Conservation (phyloP, 805 yeast species). For the Lipomyces spencermartinsiae region DNA sequence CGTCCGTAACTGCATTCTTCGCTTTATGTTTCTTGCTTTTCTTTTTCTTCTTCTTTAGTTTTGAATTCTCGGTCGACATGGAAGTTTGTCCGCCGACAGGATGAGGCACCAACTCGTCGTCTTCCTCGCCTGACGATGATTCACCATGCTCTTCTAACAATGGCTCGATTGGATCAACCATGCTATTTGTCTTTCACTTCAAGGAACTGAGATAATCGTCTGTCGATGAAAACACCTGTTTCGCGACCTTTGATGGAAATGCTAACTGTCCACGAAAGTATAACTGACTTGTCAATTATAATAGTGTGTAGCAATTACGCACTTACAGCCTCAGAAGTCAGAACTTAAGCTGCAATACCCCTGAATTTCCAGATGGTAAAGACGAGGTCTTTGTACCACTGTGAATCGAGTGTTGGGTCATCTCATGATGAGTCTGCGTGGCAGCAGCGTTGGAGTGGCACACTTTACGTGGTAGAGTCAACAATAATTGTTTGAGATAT, state of each 20-base stretch:
- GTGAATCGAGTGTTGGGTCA: neutral
- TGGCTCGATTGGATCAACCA: neutral
- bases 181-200: neutral
- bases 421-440: neutral
- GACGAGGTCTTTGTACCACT: neutral
- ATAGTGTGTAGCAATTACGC: neutral
- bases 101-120: slow-evolving; percentile 4
- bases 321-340: neutral
- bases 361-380: neutral
- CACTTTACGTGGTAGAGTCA: neutral
- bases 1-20: slow-evolving; percentile 11
- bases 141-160: neutral
- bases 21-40: slow-evolving; percentile 31
- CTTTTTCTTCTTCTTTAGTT: slow-evolving; percentile 27
- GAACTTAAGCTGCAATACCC: neutral
- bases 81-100: slow-evolving; percentile 6
- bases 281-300: too few species aligned
- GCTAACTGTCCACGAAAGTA: too few species aligned
- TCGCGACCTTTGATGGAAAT: neutral
- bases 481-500: neutral
- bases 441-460: too few species aligned
- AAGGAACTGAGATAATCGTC: neutral
- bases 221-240: neutral
- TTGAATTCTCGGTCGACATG: slow-evolving; percentile 2
- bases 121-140: slow-evolving; percentile 20